Base-by-base conservation (phyloP, 2,329 filamentous ascomycete genomes). In the Claviceps maximensis region DNA sequence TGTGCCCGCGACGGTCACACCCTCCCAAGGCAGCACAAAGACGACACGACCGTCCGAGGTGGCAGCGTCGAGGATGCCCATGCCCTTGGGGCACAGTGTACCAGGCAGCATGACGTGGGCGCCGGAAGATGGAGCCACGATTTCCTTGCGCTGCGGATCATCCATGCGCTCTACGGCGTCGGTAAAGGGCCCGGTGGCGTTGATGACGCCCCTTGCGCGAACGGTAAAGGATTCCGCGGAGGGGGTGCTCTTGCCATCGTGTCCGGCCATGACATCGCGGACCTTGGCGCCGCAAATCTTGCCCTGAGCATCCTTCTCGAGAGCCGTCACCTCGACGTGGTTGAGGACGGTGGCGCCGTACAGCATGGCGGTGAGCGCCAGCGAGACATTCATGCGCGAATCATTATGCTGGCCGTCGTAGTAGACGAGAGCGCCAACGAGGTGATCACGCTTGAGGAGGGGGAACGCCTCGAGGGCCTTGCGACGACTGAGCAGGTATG, bases 351-450 rank as follows among this genome's bases (percentile, higher is more conserved):
- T 91, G 47, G 83, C 83, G 54, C 87, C 87, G 64, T 90, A 90
- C 38, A 90, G 75, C 9, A 85, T 82, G 52, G 87, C 86, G 8
- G 87, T 91, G 74, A 89, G 82, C 23, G 85, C 87, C 49, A 93
- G 76, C 10, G 86, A 88, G 47, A 90, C 83, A 66, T 91, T 91
- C 86, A 91, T 93, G 57, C 87, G 82, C 27, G 87, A 89, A 65
- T 93, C 87, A 64, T 93, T 91, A 73, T 91, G 87, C 54, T 87
- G 86, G 57, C 87, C 87, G 70, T 93, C 84, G 65, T 91, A 91
- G 75, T 93, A 93, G 40, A 91, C 86, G 62, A 91, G 72, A 36
- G 87, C 87, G 58, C 87, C 87, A 51, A 89, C 78, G 17, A 91
- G 72, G 57, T 81, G 81, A 51, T 86, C 80, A 62, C 79, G 83